A percentile compares a stretch with the other conserved stretches of the same genome.
Conservation (phyloP, 1,139 yeast species). For the Hansenula anomala region DNA sequence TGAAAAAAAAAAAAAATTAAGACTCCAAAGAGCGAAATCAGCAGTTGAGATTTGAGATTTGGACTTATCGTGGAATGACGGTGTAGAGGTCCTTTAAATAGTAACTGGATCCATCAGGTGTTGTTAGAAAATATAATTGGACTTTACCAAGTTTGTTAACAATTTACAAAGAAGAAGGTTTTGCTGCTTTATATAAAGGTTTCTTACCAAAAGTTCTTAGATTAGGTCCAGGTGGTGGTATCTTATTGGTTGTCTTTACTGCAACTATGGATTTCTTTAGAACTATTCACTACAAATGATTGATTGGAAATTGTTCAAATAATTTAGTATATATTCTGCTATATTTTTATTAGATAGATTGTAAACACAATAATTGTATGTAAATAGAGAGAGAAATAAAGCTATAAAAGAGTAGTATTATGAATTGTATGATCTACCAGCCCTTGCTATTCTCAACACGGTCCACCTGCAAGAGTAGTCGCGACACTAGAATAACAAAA, state of each 20-base stretch:
- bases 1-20: too few species aligned
- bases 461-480: constrained; percentile 30
- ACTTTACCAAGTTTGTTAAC: constrained; percentile 73
- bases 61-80: too few species aligned
- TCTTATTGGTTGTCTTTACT: constrained; percentile 90
- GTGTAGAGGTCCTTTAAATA: too few species aligned
- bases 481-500: constrained; percentile 33
- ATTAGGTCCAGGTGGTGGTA: constrained; percentile 99
- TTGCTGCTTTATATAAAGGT: constrained; percentile 85
- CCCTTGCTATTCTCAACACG: constrained; percentile 41
- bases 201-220: constrained; percentile 96
- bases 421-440: constrained; percentile 54
- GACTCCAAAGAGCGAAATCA: too few species aligned
- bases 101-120: constrained; percentile 57
- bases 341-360: too few species aligned
- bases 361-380: too few species aligned
- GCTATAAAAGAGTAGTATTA: too few species aligned
- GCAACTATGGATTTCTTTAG: constrained; percentile 93
- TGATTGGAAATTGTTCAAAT: background rate
- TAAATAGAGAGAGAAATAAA: too few species aligned
- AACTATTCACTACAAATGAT: constrained; percentile 37
- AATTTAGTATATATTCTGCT: background rate
- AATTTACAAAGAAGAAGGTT: constrained; percentile 87
- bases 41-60: too few species aligned
- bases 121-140: constrained; percentile 81